Evolutionary conservation across 148 eudicot species (phyloP), one percentile per base, ranked within the genome.

Genomic region (Chenopodium berlandieri): DNA sequence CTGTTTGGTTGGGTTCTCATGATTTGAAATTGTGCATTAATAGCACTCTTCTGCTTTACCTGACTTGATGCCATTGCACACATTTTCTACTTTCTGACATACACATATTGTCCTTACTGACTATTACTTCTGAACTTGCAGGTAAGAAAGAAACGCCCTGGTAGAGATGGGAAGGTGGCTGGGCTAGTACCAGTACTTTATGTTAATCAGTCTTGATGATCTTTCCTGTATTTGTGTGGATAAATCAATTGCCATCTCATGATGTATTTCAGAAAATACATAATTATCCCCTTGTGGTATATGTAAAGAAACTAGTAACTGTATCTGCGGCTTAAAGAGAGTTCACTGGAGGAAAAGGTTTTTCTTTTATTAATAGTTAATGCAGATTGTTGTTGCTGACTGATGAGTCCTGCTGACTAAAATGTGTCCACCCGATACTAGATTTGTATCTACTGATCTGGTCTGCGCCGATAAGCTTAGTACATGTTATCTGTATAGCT

Each of bases 101-200:
- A 0, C 17, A 47, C 50, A 50, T n/a, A 8, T 14, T 2, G 11
- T 32, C 63, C 6, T 79, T 64, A 46, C 30, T 78, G 70, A 54
- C 63, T 54, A 17, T 23, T 27, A 19, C 46, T 54, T 6, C 27
- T 46, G 11, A 77, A 40, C 74, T 83, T 83, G 83, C 88, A 94
- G 98, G 98, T 94, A 31, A 93, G 88, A 90, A 94, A 94, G 81
- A 93, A 93, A 77, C 97, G 95, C 4, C 95, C 98, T 7, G 97
- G 95, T n/a, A 88, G 94, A 80, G 98, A 94, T 85, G 98, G 95
- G 46, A 94, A 91, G 88, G 79, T 89, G 92, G 98, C 95, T 34
- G 98, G 98, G 65, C 88, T 94, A 25, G 98, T 94, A 63, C 98
- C 98, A 9, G 98, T 94, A 71, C 92, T 94, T 37, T 94, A 94